phyloP scores from a whole-genome alignment of 129 eudicot genomes.

The Erigeron canadensis region DNA sequence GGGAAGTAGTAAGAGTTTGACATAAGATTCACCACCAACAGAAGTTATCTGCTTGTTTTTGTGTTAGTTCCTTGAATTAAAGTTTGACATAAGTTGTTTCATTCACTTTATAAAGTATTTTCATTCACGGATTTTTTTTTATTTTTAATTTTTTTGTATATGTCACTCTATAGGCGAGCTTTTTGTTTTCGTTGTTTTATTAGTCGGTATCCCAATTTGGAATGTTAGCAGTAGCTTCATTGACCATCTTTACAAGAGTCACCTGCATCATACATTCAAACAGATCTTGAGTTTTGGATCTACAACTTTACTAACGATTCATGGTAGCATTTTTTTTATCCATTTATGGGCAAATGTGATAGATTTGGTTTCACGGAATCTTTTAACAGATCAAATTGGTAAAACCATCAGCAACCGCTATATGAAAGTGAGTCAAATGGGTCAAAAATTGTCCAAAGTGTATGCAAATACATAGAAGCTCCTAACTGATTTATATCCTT shows the following conservation, averaged over 20 bases:
- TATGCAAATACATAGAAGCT: neutral
- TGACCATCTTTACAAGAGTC: conserved; percentile 63
- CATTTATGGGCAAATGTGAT: neutral
- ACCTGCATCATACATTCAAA: conserved; percentile 40
- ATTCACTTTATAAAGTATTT: conserved; percentile 26
- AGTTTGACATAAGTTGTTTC: conserved; percentile 4
- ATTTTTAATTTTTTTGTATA: too few relatives aligned
- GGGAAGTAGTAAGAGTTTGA: neutral
- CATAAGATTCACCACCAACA: neutral
- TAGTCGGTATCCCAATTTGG: conserved; percentile 56
- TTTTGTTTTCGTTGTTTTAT: neutral
- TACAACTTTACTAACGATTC: neutral
- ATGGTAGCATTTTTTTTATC: too few relatives aligned
- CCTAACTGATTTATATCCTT: too few relatives aligned
- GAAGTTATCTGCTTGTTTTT: conserved; percentile 6
- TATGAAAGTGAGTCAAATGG: too few relatives aligned
- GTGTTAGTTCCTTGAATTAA: conserved; percentile 24
- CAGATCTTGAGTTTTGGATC: neutral
- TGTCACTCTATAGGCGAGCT: conserved; percentile 11
- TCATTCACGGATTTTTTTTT: conserved; percentile 3
- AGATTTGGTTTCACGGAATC: too few relatives aligned
- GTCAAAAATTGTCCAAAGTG: too few relatives aligned
- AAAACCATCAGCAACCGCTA: too few relatives aligned
- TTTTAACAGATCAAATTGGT: too few relatives aligned
- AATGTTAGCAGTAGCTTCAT: conserved; percentile 72